Percentiles rank a stretch among this genome's conserved stretches.
Conservation (phyloP, 2,329 filamentous ascomycete species). For the Fusarium falciforme region DNA sequence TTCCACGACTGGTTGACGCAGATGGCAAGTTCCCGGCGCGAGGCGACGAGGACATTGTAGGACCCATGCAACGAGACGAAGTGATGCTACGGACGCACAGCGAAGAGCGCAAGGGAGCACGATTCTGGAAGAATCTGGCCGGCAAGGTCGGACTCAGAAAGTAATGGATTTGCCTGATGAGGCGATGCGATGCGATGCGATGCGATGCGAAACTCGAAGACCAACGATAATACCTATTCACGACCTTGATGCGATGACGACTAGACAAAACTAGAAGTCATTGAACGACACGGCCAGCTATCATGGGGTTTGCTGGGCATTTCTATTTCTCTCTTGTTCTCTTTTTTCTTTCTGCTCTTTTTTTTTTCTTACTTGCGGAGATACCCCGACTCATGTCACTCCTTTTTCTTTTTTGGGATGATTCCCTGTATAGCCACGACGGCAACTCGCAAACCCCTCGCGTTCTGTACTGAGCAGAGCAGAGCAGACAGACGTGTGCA, state of each 20-base stretch:
- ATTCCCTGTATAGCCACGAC: conserved; percentile 36
- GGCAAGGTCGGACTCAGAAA: conserved; percentile 56
- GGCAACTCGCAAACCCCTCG: conserved; percentile 32
- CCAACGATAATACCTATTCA: conserved; percentile 36
- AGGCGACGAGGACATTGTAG: conserved; percentile 92
- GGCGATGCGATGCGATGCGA: conserved; percentile 3
- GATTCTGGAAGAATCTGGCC: conserved; percentile 62
- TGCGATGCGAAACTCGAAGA: conserved; percentile 8
- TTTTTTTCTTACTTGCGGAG: conserved; percentile 32
- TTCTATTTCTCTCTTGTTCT: conserved; percentile 31
- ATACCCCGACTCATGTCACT: conserved; percentile 47
- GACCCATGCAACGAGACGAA: conserved; percentile 80
- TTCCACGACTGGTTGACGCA: conserved; percentile 76
- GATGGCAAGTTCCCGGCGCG: conserved; percentile 88
- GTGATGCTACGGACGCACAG: conserved; percentile 61
- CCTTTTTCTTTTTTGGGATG: conserved; percentile 34
- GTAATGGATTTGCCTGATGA: conserved; percentile 25
- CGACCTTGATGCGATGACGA: conserved; percentile 40
- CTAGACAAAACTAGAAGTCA: conserved; percentile 36
- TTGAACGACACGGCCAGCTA: conserved; percentile 28
- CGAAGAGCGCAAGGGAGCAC: conserved; percentile 57
- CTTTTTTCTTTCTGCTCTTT: conserved; percentile 17
- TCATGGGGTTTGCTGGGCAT: conserved; percentile 34
- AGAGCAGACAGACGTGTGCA: conserved; percentile 21
- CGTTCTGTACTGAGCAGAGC: conserved; percentile 1